These are phyloP conservation scores for Agaricus blazei DNA, from an alignment of 768 basidiomycete species.

Conservation along the genomic window DNA sequence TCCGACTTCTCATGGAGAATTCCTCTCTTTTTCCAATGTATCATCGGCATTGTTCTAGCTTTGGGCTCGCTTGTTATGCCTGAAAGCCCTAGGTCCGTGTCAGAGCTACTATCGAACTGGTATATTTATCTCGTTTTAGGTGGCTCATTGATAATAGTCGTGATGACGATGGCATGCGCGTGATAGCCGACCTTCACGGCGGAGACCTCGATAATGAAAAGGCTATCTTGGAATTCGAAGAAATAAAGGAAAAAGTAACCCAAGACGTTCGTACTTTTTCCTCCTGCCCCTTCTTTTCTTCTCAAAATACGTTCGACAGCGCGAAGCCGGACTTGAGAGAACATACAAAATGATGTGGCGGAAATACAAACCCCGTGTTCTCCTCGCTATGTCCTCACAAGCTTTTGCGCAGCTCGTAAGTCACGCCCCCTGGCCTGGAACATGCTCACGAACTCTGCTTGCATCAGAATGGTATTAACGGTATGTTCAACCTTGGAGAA, in stretches of 20 bases:
- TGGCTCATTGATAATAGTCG: slow-evolving; percentile 84
- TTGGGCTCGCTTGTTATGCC: slow-evolving; percentile 77
- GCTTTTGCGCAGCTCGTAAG: slow-evolving; percentile 86
- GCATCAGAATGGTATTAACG: slow-evolving; percentile 82
- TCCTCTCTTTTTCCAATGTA: slow-evolving; percentile 75
- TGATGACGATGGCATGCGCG: slow-evolving; percentile 74
- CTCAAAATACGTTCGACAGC: slow-evolving; percentile 31
- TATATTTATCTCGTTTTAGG: slow-evolving; percentile 25
- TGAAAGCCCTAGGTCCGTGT: slow-evolving; percentile 68
- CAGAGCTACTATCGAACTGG: neutral
- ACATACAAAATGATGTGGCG: slow-evolving; percentile 77
- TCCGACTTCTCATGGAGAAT: slow-evolving; percentile 82
- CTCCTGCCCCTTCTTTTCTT: too few species aligned
- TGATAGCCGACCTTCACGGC: slow-evolving; percentile 81
- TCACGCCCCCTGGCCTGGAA: slow-evolving; percentile 8
- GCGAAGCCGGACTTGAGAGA: slow-evolving; percentile 63
- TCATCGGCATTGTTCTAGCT: slow-evolving; percentile 75
- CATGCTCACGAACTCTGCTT: neutral
- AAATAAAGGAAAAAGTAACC: slow-evolving; percentile 74
- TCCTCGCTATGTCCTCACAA: slow-evolving; percentile 92
- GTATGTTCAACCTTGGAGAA: slow-evolving; percentile 28
- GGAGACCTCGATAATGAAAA: slow-evolving; percentile 58
- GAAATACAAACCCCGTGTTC: slow-evolving; percentile 75
- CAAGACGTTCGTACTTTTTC: slow-evolving; percentile 41
- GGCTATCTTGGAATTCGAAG: slow-evolving; percentile 73